Base-by-base conservation (phyloP, 352 stramenopile species). In the Thalassiosira pacifica region DNA sequence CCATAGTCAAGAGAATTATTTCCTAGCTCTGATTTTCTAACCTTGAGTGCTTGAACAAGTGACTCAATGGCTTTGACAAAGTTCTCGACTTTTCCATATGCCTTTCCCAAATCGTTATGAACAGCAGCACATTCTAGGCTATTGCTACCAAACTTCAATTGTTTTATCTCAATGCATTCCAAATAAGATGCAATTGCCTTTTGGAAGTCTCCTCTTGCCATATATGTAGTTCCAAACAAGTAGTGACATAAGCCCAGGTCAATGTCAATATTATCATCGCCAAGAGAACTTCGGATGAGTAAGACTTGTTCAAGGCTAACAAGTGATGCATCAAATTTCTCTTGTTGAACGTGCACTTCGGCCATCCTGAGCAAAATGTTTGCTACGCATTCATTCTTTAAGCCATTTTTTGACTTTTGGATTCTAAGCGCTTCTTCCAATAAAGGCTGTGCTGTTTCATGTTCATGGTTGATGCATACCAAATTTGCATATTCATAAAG, bases 21-120 rank as follows among this genome's bases (percentile, higher is more conserved):
- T 57, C 83, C 86, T 32, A 90, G 70, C 79, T 85, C 68, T 24
- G 68, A 52, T 75, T 87, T 90, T 73, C 81, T 83, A 18, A 90
- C 85, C 48, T 80, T 68, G 18, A 90, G 75, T 55, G 84, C 84
- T 76, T 86, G 53, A 29, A 89, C 79, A 81, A 90, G 78, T 13
- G 71, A 90, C 77, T 85, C 69, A 73, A 91, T 88, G 19, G 86
- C 83, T 18, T 84, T 87, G 29, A 88, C 79, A 63, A 82, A 87
- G 32, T 90, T 65, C 1, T 74, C 1, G 29, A 76, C 60, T 48
- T 84, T 87, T 60, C 82, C 83, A 63, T 88, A 87, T 27, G 75
- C 86, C 42, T 84, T 83, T 27, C 83, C 86, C 70, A 90, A 75
- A 68, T 87, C 70, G 42, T 88, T 82, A 19, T 87, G 65, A 42